Conservation (phyloP, 306 rosid species). For the Acacia acuminata region DNA sequence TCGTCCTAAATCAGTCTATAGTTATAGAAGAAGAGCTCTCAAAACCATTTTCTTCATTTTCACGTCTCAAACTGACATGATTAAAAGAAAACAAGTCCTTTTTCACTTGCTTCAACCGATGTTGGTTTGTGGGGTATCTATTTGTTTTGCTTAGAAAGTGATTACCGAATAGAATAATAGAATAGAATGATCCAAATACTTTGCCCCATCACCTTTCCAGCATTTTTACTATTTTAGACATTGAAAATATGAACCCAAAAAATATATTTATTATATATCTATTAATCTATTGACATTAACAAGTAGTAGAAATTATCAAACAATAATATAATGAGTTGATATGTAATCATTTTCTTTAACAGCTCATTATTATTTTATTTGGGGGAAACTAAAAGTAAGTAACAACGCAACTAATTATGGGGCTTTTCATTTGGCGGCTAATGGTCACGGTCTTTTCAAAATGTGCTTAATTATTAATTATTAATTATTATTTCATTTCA, state of each 20-base stretch:
- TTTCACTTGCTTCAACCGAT: too few relatives aligned
- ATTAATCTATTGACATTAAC: background rate
- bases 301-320: background rate
- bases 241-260: background rate
- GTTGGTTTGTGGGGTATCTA: conserved; percentile 41
- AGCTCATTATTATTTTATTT: background rate
- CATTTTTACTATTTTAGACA: background rate
- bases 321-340: background rate
- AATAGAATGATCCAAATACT: conserved; percentile 31
- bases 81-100: too few relatives aligned
- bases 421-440: conserved; percentile 45
- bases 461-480: conserved; percentile 19
- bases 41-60: too few relatives aligned
- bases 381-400: background rate
- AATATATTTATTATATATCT: background rate
- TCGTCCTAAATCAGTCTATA: too few relatives aligned
- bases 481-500: background rate
- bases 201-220: conserved; percentile 52
- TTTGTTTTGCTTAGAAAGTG: conserved; percentile 75
- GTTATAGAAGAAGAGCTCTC: too few relatives aligned
- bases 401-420: conserved; percentile 33
- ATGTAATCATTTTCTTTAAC: background rate
- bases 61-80: too few relatives aligned
- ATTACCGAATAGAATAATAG: conserved; percentile 45
- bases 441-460: conserved; percentile 37